Evolutionary conservation across 176 grass and related monocot genomes (phyloP).

Genomic region (Pontederia paniculata): DNA sequence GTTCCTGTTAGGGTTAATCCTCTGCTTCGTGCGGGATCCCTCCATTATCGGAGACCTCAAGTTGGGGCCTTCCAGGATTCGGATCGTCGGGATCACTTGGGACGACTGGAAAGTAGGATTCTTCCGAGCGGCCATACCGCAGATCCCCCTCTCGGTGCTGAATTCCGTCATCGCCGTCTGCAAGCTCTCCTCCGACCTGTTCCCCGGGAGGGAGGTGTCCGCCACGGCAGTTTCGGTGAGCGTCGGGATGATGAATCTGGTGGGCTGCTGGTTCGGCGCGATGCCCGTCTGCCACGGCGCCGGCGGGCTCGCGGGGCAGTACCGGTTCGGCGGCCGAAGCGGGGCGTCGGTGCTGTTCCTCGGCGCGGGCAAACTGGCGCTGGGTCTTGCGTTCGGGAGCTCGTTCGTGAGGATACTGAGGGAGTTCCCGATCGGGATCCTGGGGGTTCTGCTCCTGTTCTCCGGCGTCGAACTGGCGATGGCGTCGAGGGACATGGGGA

Average conservation of each 20-base stretch:
- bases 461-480: conserved; percentile 88
- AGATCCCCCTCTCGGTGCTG: conserved; percentile 72
- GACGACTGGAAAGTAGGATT: conserved; percentile 68
- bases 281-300: conserved; percentile 90
- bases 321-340: conserved; percentile 74
- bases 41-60: conserved; percentile 46
- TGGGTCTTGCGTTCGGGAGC: conserved; percentile 64
- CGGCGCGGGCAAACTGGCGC: conserved; percentile 45
- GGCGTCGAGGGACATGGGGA: conserved; percentile 83
- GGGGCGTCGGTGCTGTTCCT: conserved; percentile 80
- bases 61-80: conserved; percentile 50
- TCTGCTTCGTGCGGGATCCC: conserved; percentile 70
- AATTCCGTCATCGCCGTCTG: conserved; percentile 92
- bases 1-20: conserved; percentile 48
- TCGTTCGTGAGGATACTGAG: conserved; percentile 64
- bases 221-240: conserved; percentile 60
- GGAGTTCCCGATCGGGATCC: conserved; percentile 66
- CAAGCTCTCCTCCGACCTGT: conserved; percentile 88
- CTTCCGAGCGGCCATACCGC: conserved; percentile 58
- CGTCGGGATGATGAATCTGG: conserved; percentile 72
- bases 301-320: conserved; percentile 72
- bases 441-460: conserved; percentile 81
- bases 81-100: conserved; percentile 48
- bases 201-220: conserved; percentile 56
- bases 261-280: conserved; percentile 95